Evolutionary conservation across 495 filamentous ascomycete genomes (phyloP), one percentile per base, ranked within the genome.

Genomic region (Letharia columbiana): DNA sequence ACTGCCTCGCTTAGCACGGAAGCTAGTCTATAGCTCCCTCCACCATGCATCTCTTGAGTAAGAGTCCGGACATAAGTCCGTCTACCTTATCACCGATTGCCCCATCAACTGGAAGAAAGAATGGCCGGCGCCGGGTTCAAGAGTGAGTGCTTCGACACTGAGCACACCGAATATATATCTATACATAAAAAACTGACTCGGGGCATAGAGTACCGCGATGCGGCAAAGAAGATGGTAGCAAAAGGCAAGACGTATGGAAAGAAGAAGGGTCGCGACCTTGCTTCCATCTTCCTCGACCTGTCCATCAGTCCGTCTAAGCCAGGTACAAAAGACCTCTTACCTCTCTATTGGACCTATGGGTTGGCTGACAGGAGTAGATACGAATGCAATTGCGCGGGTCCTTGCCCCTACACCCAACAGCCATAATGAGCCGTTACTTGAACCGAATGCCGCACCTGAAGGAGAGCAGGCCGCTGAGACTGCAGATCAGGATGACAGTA

Each of bases 221-320:
- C 23, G 1, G 54, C 54, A 4, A 37, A 37, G 54, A 45, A 37
- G 23, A 61, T 56, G 65, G 47, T 44, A 37, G 33, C 65, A 44
- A 61, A 62, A 66, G 42, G 20, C 7, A 47, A 63, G 31, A 54
- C 45, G 18, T 58, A 61, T 18, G 59, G 60, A 0, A 45, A 39
- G 54, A 57, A 57, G 7, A 57, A 57, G 6, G 54, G 45, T 15
- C 49, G 47, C 3, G 47, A 58, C 18, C 40, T 23, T 13, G 17
- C 15, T 0, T 6, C 54, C 1, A 8, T 57, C 31, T 57, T 57
- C 54, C 0, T 1, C 17, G 54, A 57, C 12, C 7, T 57, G 6
- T 57, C 54, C 6, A 35, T 57, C 31, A 57, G 33, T 11, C 54
- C 54, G 1, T 18, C 31, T 5, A 57, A 37, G 33, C 54, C 54